These are phyloP conservation scores for Ogataea glucozyma DNA, from an alignment of 805 yeast species.

Conservation along the genomic window DNA sequence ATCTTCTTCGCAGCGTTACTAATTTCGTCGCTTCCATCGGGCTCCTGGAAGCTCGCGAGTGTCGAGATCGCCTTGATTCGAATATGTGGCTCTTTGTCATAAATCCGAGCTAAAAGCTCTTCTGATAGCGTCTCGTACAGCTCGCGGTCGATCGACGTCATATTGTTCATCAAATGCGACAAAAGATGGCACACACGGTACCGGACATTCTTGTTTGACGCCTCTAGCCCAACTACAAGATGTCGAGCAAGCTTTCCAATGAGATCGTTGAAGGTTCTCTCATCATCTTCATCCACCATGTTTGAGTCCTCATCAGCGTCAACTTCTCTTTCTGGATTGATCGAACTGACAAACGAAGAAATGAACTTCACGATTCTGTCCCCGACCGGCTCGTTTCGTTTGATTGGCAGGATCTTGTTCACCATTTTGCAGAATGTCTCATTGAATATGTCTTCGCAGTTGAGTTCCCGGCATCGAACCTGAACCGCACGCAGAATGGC, in stretches of 20 bases:
- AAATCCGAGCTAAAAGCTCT: constrained; percentile 61
- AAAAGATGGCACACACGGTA: constrained; percentile 76
- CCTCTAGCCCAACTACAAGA: constrained; percentile 73
- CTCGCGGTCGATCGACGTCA: constrained; percentile 75
- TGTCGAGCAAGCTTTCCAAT: constrained; percentile 63
- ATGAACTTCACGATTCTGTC: constrained; percentile 73
- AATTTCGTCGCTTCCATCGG: constrained; percentile 43
- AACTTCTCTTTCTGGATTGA: constrained; percentile 37
- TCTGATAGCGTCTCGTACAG: constrained; percentile 62
- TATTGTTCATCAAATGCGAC: constrained; percentile 66
- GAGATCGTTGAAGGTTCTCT: constrained; percentile 48
- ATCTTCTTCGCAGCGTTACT: constrained; percentile 50
- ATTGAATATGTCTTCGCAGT: constrained; percentile 58
- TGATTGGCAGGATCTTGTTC: constrained; percentile 64
- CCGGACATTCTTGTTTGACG: constrained; percentile 74
- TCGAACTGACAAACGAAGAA: constrained; percentile 56
- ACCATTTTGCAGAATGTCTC: constrained; percentile 59
- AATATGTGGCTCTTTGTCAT: constrained; percentile 75
- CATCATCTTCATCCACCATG: constrained; percentile 34
- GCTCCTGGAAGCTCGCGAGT: constrained; percentile 71
- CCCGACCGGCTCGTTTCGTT: constrained; percentile 68
- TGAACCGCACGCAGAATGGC: constrained; percentile 62
- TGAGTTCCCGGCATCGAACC: constrained; percentile 51
- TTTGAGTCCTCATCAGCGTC: constrained; percentile 37
- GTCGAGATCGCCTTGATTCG: constrained; percentile 85